Base-by-base conservation (phyloP, 805 yeast species). In the Ogataea chonburiensis region DNA sequence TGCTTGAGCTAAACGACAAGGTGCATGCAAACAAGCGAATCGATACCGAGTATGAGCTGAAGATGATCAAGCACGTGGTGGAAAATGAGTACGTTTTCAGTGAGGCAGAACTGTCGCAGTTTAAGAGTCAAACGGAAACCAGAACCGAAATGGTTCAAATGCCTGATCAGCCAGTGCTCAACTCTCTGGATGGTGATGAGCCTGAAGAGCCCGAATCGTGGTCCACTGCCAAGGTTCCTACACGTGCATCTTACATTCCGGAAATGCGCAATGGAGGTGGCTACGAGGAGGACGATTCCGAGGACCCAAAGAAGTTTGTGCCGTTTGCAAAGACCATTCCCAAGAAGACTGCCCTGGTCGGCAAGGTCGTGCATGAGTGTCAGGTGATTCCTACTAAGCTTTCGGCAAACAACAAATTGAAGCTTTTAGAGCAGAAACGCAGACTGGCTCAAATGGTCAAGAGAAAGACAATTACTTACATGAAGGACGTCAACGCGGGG, bases 311-410 rank as follows among this genome's bases (percentile, higher is more conserved):
- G 37, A 66, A 79, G 52, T 75, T 68, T 43, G 73, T 81, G n/a
- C 95, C 95, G 9, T 86, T 77, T 58, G 89, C 86, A 9, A 84
- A 81, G 59, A 85, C 95, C 1, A 86, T 87, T 38, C 95, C 96
- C 0, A 88, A 79, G 56, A 85, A 86, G 52, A 89, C 98, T 0
- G 75, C 88, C 2, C 62, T 93, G 22, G 73, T 78, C 9, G 98
- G 98, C 24, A 86, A 88, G 23, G 81, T 91, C 18, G 84, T 81
- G 38, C 97, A 93, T 58, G 98, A 93, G 57, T 89, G 97, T 60
- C 86, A 83, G 50, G 80, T 86, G 14, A 75, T 83, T 34, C 97
- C 98, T 9, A 76, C 87, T 4, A 75, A 78, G 52, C 65, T 68
- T 28, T 95, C 87, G 53, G 71, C 75, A 18, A 81, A 82, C 56